Evolutionary conservation across 805 yeast genomes (phyloP).

Genomic region (Lipomyces anomalus): DNA sequence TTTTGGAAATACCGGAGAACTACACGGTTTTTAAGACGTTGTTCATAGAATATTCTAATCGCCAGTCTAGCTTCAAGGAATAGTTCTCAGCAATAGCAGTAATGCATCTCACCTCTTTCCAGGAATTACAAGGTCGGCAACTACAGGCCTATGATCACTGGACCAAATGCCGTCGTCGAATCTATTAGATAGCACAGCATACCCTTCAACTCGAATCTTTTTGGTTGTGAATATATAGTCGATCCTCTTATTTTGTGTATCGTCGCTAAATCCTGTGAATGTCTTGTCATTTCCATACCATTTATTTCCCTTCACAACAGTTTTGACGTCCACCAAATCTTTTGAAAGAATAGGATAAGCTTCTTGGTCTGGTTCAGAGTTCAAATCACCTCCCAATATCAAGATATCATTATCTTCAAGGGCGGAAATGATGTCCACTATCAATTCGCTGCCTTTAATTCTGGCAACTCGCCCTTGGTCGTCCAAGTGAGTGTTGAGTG

Average conservation of each 20-base stretch:
- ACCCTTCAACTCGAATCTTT: slow-evolving; percentile 1
- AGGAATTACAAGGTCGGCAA: slow-evolving; percentile 9
- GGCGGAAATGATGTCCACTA: slow-evolving; percentile 31
- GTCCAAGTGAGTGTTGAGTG: slow-evolving; percentile 49
- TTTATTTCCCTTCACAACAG: slow-evolving; percentile 29
- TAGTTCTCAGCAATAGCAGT: no score
- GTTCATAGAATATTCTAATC: no score
- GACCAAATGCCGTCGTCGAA: slow-evolving; percentile 16
- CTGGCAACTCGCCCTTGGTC: slow-evolving; percentile 45
- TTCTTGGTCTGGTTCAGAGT: slow-evolving; percentile 43
- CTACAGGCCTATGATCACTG: slow-evolving; percentile 20
- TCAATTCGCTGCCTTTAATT: slow-evolving; percentile 41
- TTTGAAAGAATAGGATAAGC: slow-evolving; percentile 40
- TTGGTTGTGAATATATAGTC: slow-evolving; percentile 37
- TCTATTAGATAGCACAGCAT: slow-evolving; percentile 10
- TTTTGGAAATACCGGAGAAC: no score
- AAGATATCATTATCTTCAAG: slow-evolving; percentile 36
- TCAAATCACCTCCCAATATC: slow-evolving; percentile 54
- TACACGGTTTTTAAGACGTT: no score
- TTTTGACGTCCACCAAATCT: slow-evolving; percentile 36
- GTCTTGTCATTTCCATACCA: slow-evolving; percentile 43
- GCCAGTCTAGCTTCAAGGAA: no score
- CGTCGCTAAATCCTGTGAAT: slow-evolving; percentile 45
- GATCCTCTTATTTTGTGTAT: slow-evolving; percentile 28
- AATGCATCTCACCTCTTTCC: no score